Evolutionary conservation across 2,329 filamentous ascomycete species (phyloP), one percentile per base, ranked within the genome.

Genomic region (Alternaria metachromatica): DNA sequence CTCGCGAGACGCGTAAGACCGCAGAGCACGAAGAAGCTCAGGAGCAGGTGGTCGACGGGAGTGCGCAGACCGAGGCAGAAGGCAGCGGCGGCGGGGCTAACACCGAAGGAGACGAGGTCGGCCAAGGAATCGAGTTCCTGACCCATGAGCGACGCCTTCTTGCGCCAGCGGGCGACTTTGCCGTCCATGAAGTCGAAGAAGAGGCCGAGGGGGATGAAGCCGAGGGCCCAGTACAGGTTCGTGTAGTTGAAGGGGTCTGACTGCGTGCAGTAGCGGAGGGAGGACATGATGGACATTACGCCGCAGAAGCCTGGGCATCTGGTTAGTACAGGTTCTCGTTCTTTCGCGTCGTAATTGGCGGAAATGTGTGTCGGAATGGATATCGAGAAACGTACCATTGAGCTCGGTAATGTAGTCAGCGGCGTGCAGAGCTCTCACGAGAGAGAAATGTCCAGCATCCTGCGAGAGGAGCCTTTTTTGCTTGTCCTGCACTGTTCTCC

Each of bases 181-280:
- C 96, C 96, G 80, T 99, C 96, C 87, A 98, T 93, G 78, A 97
- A 96, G 81, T 99, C 96, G 80, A 98, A 98, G 84, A 98, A 97
- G 12, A 98, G 85, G 2, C 76, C 76, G 4, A 97, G 92, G 0
- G 95, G 95, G 81, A 98, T 92, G 81, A 97, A 93, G 5, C 85
- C 88, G 53, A 99, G 88, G 2, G 96, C 94, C 33, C 90, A 83
- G 87, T 92, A 98, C 58, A 97, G 84, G 72, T 93, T 91, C 56
- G 84, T 84, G 72, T 88, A 84, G 58, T 91, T 84, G 63, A 85
- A 78, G 9, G 91, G 86, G 66, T 79, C 72, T 68, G 91, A 88
- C 68, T 92, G 89, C 66, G 97, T 87, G 81, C 92, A 96, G 86
- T 98, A 98, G 71, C 94, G 92, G 83, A 99, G 88, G 23, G 94